These are phyloP conservation scores for Melampsora americana DNA, from an alignment of 1,284 basidiomycete species.

Conservation along the genomic window DNA sequence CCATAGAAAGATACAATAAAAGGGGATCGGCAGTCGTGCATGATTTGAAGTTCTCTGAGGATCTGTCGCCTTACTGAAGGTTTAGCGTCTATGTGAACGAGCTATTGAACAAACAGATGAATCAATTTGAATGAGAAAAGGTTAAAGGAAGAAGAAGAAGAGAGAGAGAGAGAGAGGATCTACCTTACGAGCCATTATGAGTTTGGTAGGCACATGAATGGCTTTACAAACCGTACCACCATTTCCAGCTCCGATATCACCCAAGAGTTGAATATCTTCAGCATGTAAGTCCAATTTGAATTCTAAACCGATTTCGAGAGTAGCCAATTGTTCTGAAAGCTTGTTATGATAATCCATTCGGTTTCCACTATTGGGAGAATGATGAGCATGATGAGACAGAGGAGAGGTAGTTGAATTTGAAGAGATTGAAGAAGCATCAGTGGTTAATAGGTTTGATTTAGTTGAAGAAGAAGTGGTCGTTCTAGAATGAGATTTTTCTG, in stretches of 20 bases:
- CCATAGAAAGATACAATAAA: conserved; percentile 97
- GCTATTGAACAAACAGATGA: conserved; percentile 59
- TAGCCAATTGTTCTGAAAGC: conserved; percentile 69
- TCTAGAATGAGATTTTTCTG: conserved; percentile 16
- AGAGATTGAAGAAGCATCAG: conserved; percentile 21
- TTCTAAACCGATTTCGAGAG: conserved; percentile 56
- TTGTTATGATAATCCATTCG: conserved; percentile 62
- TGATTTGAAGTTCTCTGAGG: conserved; percentile 92
- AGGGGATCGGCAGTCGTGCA: conserved; percentile 90
- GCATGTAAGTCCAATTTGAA: conserved; percentile 56
- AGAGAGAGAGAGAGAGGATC: conserved; percentile 50
- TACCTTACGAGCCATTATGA: conserved; percentile 93
- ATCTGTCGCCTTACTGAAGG: conserved; percentile 97
- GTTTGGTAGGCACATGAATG: conserved; percentile 82
- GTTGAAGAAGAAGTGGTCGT: background rate
- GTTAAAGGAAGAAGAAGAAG: background rate
- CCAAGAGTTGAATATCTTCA: conserved; percentile 63
- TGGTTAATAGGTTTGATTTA: conserved; percentile 30
- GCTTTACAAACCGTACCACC: conserved; percentile 95
- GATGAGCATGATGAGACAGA: conserved; percentile 21
- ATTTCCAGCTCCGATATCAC: conserved; percentile 92
- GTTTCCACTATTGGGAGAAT: conserved; percentile 21
- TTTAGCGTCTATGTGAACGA: conserved; percentile 96
- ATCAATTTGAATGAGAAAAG: conserved; percentile 7
- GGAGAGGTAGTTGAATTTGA: conserved; percentile 23